A percentile compares a stretch with the other conserved stretches of the same genome.
These are phyloP conservation scores for Cladophialophora chaetospira DNA, from an alignment of 2,329 filamentous ascomycete genomes.

Conservation along the genomic window DNA sequence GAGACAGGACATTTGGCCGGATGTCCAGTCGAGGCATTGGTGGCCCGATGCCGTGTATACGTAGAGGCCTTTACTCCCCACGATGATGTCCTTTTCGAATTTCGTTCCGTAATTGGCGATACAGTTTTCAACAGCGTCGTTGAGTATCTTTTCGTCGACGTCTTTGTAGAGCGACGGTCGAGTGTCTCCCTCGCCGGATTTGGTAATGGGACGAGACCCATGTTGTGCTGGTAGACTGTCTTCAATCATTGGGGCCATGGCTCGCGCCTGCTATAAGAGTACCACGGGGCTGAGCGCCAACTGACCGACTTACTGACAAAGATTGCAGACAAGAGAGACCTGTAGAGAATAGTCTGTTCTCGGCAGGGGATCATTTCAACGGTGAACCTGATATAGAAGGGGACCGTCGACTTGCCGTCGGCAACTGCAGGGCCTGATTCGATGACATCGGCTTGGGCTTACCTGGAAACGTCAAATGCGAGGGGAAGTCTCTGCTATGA, in stretches of 20 bases:
- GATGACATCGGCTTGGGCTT: neutral
- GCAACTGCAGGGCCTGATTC: conserved; percentile 14
- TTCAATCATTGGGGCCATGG: conserved; percentile 33
- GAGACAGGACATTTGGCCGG: conserved; percentile 62
- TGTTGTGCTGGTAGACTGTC: conserved; percentile 35
- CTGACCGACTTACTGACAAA: conserved; percentile 5
- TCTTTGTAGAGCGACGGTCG: conserved; percentile 41
- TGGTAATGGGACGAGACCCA: conserved; percentile 42
- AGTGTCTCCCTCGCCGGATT: conserved; percentile 33
- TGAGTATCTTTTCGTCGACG: conserved; percentile 30
- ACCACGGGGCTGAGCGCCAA: neutral
- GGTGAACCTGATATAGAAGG: conserved; percentile 15
- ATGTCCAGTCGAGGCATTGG: conserved; percentile 60
- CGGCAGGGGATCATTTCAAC: neutral
- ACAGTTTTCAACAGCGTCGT: conserved; percentile 39
- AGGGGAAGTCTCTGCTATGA: no score
- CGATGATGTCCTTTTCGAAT: conserved; percentile 45
- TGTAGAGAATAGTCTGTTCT: neutral
- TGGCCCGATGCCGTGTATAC: conserved; percentile 50
- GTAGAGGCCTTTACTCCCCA: conserved; percentile 47
- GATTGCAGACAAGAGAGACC: neutral
- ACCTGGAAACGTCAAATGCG: conserved; percentile 10
- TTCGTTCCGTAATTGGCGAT: conserved; percentile 33
- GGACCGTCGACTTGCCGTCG: conserved; percentile 12
- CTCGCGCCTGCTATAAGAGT: neutral